phyloP scores from a whole-genome alignment of 1,284 basidiomycete species.

The Cutaneotrichosporon cutaneum region DNA sequence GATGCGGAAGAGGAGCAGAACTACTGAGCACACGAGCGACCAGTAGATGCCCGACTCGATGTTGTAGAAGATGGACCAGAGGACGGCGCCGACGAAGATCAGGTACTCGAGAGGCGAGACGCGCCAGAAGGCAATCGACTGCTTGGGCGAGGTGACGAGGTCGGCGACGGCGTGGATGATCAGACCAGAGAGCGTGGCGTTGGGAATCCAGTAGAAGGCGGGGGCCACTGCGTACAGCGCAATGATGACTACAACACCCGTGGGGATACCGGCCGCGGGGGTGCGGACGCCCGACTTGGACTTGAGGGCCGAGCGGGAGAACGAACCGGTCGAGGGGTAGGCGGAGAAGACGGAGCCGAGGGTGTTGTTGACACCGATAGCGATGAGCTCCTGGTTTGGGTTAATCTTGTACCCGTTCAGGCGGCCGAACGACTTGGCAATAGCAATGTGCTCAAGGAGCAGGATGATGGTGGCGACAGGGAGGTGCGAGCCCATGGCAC shows the following conservation, averaged over 20 bases:
- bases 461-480: conserved; percentile 94
- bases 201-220: conserved; percentile 69
- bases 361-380: conserved; percentile 78
- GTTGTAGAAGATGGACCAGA: conserved; percentile 81
- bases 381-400: conserved; percentile 94
- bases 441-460: conserved; percentile 94
- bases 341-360: conserved; percentile 82
- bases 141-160: conserved; percentile 80
- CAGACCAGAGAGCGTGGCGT: conserved; percentile 73
- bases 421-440: conserved; percentile 92
- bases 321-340: conserved; percentile 96
- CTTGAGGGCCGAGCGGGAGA: conserved; percentile 94
- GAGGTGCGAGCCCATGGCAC: conserved; percentile 70
- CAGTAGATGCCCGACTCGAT: conserved; percentile 96
- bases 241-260: conserved; percentile 84
- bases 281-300: conserved; percentile 95
- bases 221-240: conserved; percentile 89
- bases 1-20: conserved; percentile 81
- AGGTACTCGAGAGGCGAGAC: conserved; percentile 89
- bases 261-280: conserved; percentile 83
- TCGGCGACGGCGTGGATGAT: conserved; percentile 96
- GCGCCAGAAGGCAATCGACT: conserved; percentile 91
- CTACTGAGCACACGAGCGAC: conserved; percentile 76
- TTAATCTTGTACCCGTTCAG: conserved; percentile 97
- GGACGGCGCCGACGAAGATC: conserved; percentile 79